These are phyloP conservation scores for Colletotrichum tofieldiae DNA, from an alignment of 2,329 filamentous ascomycete genomes.

Conservation along the genomic window DNA sequence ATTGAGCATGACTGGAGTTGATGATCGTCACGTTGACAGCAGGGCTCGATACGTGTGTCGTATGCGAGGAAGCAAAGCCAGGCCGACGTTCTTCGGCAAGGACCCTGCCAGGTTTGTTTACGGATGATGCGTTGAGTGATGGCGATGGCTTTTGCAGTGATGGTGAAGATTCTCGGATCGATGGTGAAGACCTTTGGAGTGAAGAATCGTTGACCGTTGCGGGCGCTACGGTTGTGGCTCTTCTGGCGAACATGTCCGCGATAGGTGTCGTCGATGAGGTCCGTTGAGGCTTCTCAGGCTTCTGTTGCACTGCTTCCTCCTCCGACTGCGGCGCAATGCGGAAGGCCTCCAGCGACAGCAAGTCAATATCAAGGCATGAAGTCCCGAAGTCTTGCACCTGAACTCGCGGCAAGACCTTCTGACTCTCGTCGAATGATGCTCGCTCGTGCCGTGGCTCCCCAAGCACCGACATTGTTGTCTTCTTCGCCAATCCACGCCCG, in stretches of 20 bases:
- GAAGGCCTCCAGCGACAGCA: conserved; percentile 35
- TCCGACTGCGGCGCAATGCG: conserved; percentile 15
- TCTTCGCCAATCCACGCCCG: conserved; percentile 34
- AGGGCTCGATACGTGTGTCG: not conserved
- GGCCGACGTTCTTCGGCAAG: conserved; percentile 18
- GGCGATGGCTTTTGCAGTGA: conserved; percentile 5
- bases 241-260: conserved; percentile 37
- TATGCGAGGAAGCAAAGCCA: not conserved
- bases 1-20: conserved; percentile 20
- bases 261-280: conserved; percentile 35
- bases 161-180: conserved; percentile 5
- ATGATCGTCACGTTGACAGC: conserved; percentile 20
- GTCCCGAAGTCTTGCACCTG: conserved; percentile 38
- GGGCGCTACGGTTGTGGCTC: not conserved
- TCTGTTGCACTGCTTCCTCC: conserved; percentile 3
- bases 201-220: not conserved
- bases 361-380: conserved; percentile 34
- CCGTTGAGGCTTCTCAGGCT: conserved; percentile 9
- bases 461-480: conserved; percentile 31
- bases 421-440: conserved; percentile 22
- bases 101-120: not conserved
- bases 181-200: conserved; percentile 4
- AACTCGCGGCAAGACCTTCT: conserved; percentile 24
- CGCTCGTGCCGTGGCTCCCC: conserved; percentile 26
- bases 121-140: not conserved